These are phyloP conservation scores for Cymbopogon citratus DNA, from an alignment of 176 grass and related monocot species.

Conservation along the genomic window DNA sequence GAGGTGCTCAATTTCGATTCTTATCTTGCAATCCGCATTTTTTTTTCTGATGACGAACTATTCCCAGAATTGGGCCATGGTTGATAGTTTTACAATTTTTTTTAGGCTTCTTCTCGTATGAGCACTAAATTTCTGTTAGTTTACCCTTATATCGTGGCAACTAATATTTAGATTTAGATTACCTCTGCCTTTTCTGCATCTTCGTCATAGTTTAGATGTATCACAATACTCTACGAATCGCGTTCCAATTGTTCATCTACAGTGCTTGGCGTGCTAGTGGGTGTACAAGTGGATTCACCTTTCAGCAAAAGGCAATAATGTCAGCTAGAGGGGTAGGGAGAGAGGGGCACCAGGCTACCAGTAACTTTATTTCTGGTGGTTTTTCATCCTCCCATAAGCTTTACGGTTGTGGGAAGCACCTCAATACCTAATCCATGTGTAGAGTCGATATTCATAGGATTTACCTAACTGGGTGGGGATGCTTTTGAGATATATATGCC, in stretches of 20 bases:
- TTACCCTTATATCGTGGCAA: not conserved
- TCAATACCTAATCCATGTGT: conserved; percentile 27
- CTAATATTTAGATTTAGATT: not conserved
- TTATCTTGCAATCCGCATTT: not conserved
- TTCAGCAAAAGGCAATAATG: conserved; percentile 44
- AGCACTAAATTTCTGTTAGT: not conserved
- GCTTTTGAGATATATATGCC: not conserved
- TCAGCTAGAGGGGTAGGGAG: conserved; percentile 1
- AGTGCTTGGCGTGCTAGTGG: conserved; percentile 16
- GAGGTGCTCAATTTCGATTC: not conserved
- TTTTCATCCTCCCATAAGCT: conserved; percentile 24
- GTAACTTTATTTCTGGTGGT: conserved; percentile 27
- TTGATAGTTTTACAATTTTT: not conserved
- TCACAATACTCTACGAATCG: not conserved
- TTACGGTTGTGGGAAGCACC: conserved; percentile 27
- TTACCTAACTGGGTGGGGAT: conserved; percentile 3
- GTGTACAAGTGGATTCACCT: conserved; percentile 37
- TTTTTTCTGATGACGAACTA: not conserved
- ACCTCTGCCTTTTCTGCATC: not conserved
- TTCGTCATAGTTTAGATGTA: not conserved
- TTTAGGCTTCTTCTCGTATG: not conserved
- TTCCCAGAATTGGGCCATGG: not conserved
- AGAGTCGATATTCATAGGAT: conserved; percentile 22
- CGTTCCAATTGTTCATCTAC: not conserved
- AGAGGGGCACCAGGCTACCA: not conserved